Conservation (phyloP, 148 eudicot species). For the Hydrangea macrophylla region DNA sequence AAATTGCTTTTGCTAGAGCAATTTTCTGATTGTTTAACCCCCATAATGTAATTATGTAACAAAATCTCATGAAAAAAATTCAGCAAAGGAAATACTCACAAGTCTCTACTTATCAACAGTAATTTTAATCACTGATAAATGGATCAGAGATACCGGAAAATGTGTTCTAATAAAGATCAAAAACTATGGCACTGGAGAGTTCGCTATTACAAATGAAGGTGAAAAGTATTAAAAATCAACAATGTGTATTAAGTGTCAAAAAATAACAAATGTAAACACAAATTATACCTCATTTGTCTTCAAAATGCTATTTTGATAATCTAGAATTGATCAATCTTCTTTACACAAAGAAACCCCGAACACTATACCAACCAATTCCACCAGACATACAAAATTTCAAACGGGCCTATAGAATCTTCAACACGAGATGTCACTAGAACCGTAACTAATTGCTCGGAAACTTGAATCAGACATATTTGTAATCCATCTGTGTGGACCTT, state of each 20-base stretch:
- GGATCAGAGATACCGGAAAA: too few relatives aligned
- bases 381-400: background rate
- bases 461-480: slow-evolving; percentile 75
- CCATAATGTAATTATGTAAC: too few relatives aligned
- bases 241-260: background rate
- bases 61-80: too few relatives aligned
- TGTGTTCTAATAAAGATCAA: background rate
- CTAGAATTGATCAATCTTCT: background rate
- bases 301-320: background rate
- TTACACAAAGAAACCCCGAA: slow-evolving; percentile 15
- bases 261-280: too few relatives aligned
- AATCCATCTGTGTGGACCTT: slow-evolving; percentile 73
- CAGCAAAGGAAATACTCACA: too few relatives aligned
- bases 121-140: too few relatives aligned
- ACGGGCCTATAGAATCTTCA: slow-evolving; percentile 12
- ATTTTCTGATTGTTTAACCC: too few relatives aligned
- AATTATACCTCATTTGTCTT: background rate
- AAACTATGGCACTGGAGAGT: background rate
- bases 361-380: slow-evolving; percentile 9
- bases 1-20: slow-evolving; percentile 95
- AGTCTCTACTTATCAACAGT: too few relatives aligned
- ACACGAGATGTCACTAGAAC: slow-evolving; percentile 70
- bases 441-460: slow-evolving; percentile 79
- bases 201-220: background rate
- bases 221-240: background rate